Base-by-base conservation (phyloP, 148 eudicot genomes). In the Rhododendron mucronatum region DNA sequence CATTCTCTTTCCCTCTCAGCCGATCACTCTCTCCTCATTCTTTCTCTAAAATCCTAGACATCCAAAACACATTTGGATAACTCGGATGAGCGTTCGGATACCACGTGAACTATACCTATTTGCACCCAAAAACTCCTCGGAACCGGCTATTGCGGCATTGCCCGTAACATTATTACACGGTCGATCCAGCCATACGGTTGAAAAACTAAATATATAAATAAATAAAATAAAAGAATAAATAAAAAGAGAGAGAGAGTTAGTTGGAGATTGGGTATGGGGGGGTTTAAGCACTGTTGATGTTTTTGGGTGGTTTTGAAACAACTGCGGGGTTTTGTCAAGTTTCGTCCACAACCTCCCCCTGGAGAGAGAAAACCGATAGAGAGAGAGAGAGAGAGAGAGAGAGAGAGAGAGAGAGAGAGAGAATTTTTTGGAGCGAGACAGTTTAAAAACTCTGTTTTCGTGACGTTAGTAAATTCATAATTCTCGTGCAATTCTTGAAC, bases 301-400 rank as follows among this genome's bases (percentile, higher is more conserved):
- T 69, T 69, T 84, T 84, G 61, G 81, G 86, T 87, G 88, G 85
- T 78, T 83, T 83, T 86, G 78, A 85, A 78, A 45, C 83, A 87
- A 71, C 83, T 50, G 45, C 85, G 83, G 90, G 90, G 88, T 87
- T 69, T 69, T 69, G 75, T 69, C 84, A 80, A 39, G 55, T 23
- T 83, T 41, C 45, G 39, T 75, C 44, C 65, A 35, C 75, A 69
- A 13, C 59, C 50, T 41, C 74, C 50, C 7, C 26, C 47, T 50
- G 51, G 47, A 57, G 69, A 57, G 69, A 57, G 84, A 83, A 53
- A 53, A 53, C 57, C 57, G 18, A 53, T 3, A 53, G 45, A 82
- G 85, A 84, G 85, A 84, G 80, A 71, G 33, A 84, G 85, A 41
- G 44, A 75, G 63, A 75, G 61, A 73, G 26, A 83, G 37, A 69